Evolutionary conservation across 1,284 basidiomycete genomes (phyloP), one percentile per base, ranked within the genome.

Genomic region (Puccinia hordei): DNA sequence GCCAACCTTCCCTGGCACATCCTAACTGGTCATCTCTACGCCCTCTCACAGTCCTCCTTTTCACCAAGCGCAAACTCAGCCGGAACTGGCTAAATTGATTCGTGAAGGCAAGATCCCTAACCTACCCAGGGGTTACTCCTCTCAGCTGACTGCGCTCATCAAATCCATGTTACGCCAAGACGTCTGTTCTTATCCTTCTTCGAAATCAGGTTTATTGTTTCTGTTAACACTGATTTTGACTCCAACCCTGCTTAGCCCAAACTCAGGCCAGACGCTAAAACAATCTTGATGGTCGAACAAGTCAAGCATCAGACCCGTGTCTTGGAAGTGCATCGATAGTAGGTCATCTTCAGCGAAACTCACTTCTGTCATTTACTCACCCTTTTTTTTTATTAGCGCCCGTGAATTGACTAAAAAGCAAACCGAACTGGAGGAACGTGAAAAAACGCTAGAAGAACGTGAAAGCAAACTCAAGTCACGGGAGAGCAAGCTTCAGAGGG

Each of bases 91-190:
- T 78, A 90, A 91, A 82, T 89, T 91, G 81, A 93, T 96, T 84
- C 89, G 92, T 78, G 93, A 92, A 82, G 93, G 92, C 19, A 90
- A 92, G 30, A 93, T 95, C 85, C 94, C 94, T 17, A 92, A 92
- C 17, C 86, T 96, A 73, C 94, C 93, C 0, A 89, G 90, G 82
- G 90, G 90, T 2, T 95, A 95, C 84, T 93, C 92, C 19, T 90
- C 90, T 79, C 87, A 90, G 1, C 86, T 95, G 41, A 88, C 89
- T 6, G 88, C 88, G n/a, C 88, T 92, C 79, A 93, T 95, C 84
- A 93, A 92, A 84, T 88, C 91, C 0, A 95, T 95, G 94, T 86
- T 95, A 6, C 93, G 91, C 84, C 87, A 93, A 35, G 93, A 94
- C 83, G 92, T 93, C 83, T 82, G 91, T 86, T 30, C 8, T 27